Percentiles rank a stretch among this genome's conserved stretches.
phyloP scores from a whole-genome alignment of 2,329 filamentous ascomycete species.

The Xylaria sp. region DNA sequence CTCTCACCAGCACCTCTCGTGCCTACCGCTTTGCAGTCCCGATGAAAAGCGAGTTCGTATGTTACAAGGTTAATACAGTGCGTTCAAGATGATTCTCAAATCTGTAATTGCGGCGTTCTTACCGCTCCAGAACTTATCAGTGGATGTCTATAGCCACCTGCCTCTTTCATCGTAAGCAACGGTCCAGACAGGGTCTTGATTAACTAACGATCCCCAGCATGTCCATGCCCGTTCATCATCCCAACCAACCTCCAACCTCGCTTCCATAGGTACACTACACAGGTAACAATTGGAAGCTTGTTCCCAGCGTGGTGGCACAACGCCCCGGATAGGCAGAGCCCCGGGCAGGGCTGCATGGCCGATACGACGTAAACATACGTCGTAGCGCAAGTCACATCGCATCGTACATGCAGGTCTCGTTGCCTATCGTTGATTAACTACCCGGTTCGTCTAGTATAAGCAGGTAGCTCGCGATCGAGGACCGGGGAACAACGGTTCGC shows the following conservation, averaged over 20 bases:
- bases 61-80: too few species aligned
- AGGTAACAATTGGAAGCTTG: conserved; percentile 11
- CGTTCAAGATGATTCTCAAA: background rate
- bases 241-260: conserved; percentile 22
- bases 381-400: conserved; percentile 16
- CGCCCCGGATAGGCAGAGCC: conserved; percentile 10
- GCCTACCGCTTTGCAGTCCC: background rate
- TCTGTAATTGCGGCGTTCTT: conserved; percentile 6
- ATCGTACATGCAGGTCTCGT: conserved; percentile 19
- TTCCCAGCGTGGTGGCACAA: conserved; percentile 27
- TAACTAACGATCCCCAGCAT: conserved; percentile 7
- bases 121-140: conserved; percentile 25
- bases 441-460: background rate
- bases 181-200: conserved; percentile 15
- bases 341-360: conserved; percentile 24
- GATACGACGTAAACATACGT: conserved; percentile 25
- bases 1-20: background rate
- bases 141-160: conserved; percentile 32
- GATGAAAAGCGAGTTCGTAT: background rate
- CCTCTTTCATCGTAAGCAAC: conserved; percentile 35
- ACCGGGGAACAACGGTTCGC: background rate
- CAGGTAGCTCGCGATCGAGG: background rate
- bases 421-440: background rate
- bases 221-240: conserved; percentile 14
- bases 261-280: too few species aligned